A percentile compares a stretch with the other conserved stretches of the same genome.
These are phyloP conservation scores for Vararia minispora DNA, from an alignment of 768 basidiomycete species.

Conservation along the genomic window DNA sequence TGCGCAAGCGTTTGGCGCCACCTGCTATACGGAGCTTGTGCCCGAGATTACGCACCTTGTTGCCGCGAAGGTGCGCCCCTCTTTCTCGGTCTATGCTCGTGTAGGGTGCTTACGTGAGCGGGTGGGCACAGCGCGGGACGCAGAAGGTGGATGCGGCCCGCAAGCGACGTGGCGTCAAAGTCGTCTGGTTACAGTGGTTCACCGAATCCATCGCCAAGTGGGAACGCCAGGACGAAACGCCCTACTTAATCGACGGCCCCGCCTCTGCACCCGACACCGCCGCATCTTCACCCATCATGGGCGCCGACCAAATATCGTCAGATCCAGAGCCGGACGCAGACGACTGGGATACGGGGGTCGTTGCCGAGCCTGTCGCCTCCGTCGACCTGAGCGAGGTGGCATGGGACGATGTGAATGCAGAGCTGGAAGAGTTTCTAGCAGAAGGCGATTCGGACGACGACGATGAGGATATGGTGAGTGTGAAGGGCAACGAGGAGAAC, in stretches of 20 bases:
- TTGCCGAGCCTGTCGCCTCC: constrained; percentile 13
- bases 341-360: constrained; percentile 48
- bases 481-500: constrained; percentile 31
- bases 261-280: constrained; percentile 28
- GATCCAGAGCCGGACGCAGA: constrained; percentile 57
- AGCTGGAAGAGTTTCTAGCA: constrained; percentile 9
- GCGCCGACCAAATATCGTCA: constrained; percentile 44
- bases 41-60: constrained; percentile 79
- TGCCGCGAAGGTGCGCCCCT: constrained; percentile 58
- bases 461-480: constrained; percentile 21
- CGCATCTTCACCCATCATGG: constrained; percentile 30
- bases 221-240: constrained; percentile 66
- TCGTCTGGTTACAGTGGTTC: constrained; percentile 89
- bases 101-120: constrained; percentile 1
- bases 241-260: constrained; percentile 62
- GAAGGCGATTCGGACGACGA: constrained; percentile 11
- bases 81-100: constrained; percentile 8
- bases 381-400: constrained; percentile 8
- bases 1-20: constrained; percentile 83
- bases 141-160: constrained; percentile 84
- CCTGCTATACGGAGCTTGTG: constrained; percentile 59
- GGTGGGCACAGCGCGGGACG: constrained; percentile 57
- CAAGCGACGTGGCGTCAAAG: constrained; percentile 62
- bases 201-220: constrained; percentile 85
- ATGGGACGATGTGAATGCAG: constrained; percentile 12